Conservation (phyloP, 2,329 filamentous ascomycete species). For the Fusarium sp. region DNA sequence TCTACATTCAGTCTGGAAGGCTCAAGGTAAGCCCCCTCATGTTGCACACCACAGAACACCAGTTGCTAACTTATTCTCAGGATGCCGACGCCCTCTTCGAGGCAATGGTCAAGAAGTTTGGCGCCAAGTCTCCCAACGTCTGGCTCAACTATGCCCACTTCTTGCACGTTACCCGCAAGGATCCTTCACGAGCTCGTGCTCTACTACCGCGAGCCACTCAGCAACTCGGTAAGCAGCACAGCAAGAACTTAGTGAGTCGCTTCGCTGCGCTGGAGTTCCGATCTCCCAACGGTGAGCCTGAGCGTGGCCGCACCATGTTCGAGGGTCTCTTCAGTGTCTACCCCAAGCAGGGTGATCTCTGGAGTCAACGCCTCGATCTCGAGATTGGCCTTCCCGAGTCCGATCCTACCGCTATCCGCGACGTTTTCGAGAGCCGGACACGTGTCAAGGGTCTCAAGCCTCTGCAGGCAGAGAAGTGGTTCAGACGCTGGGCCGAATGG, state of each 20-base stretch:
- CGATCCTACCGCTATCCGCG: slow-evolving; percentile 70
- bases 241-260: slow-evolving; percentile 79
- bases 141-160: slow-evolving; percentile 98
- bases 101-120: slow-evolving; percentile 87
- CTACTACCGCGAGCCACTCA: slow-evolving; percentile 88
- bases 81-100: slow-evolving; percentile 92
- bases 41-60: background rate
- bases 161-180: slow-evolving; percentile 79
- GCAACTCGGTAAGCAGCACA: slow-evolving; percentile 77
- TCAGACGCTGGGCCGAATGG: slow-evolving; percentile 92
- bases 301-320: slow-evolving; percentile 94
- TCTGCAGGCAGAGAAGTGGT: slow-evolving; percentile 86
- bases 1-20: slow-evolving; percentile 94
- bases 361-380: slow-evolving; percentile 91
- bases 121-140: slow-evolving; percentile 81
- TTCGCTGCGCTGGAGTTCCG: slow-evolving; percentile 95
- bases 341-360: slow-evolving; percentile 91
- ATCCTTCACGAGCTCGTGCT: slow-evolving; percentile 79
- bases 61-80: slow-evolving; percentile 62
- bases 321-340: slow-evolving; percentile 86
- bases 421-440: slow-evolving; percentile 85
- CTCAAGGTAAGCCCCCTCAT: slow-evolving; percentile 72
- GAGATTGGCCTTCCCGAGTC: slow-evolving; percentile 76
- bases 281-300: slow-evolving; percentile 82
- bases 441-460: slow-evolving; percentile 80